Percentiles rank a stretch among this genome's conserved stretches.
phyloP scores from a whole-genome alignment of 768 basidiomycete genomes.

The Suillus fuscotomentosus region DNA sequence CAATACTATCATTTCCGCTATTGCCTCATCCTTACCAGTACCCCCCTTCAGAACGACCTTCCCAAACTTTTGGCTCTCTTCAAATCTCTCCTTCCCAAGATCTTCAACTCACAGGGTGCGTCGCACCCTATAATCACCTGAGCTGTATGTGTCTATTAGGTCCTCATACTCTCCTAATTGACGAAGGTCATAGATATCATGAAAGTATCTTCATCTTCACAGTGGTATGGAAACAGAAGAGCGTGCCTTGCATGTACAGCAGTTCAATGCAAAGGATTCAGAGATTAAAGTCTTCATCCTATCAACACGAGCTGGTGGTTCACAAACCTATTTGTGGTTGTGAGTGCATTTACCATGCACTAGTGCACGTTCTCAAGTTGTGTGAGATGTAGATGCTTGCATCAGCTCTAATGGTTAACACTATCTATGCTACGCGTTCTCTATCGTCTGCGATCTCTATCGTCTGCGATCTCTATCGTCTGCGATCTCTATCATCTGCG shows the following conservation, averaged over 20 bases:
- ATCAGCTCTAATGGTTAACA: no score
- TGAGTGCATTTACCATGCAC: no score
- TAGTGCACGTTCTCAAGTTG: no score
- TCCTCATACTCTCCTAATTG: slow-evolving; percentile 99
- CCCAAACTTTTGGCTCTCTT: slow-evolving; percentile 94
- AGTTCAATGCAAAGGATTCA: slow-evolving; percentile 88
- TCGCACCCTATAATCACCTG: background rate
- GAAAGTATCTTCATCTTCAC: slow-evolving; percentile 88
- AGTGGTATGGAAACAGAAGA: slow-evolving; percentile 96
- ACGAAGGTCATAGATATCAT: slow-evolving; percentile 99
- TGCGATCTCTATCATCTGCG: slow-evolving; percentile 62
- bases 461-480: slow-evolving; percentile 50
- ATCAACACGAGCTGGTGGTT: slow-evolving; percentile 90
- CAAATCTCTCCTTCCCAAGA: slow-evolving; percentile 91
- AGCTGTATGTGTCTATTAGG: slow-evolving; percentile 40
- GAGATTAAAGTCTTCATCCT: slow-evolving; percentile 91
- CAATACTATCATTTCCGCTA: slow-evolving; percentile 92
- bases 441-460: slow-evolving; percentile 38
- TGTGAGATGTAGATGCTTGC: no score
- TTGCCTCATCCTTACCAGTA: slow-evolving; percentile 93
- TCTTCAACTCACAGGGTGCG: slow-evolving; percentile 94
- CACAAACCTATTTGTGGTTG: no score
- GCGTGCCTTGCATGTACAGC: slow-evolving; percentile 79
- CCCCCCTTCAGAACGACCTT: slow-evolving; percentile 94
- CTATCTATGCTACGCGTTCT: slow-evolving; percentile 67